Conservation (phyloP, 306 rosid species). For the Geum urbanum region DNA sequence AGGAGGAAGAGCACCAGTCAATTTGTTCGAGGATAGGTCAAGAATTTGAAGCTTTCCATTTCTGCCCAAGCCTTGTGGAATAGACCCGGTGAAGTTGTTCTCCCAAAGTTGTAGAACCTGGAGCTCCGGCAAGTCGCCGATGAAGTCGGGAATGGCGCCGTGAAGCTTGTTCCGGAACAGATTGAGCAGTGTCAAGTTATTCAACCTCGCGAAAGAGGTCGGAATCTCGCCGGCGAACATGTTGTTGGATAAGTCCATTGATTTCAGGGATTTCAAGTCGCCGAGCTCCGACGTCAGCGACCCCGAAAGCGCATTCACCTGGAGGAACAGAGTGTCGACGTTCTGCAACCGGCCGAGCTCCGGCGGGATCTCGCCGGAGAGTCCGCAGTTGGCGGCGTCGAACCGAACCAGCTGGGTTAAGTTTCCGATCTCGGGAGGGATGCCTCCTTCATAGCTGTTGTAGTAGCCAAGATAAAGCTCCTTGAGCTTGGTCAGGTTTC, state of each 20-base stretch:
- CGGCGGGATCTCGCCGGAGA: slow-evolving; percentile 74
- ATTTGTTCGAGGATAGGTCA: slow-evolving; percentile 81
- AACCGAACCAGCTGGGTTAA: slow-evolving; percentile 61
- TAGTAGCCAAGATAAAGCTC: slow-evolving; percentile 84
- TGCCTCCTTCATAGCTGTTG: slow-evolving; percentile 59
- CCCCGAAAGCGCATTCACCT: slow-evolving; percentile 79
- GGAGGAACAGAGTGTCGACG: slow-evolving; percentile 83
- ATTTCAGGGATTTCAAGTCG: slow-evolving; percentile 55
- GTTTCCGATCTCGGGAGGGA: slow-evolving; percentile 80
- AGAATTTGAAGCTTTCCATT: slow-evolving; percentile 64
- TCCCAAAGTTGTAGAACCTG: slow-evolving; percentile 93
- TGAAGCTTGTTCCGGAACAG: slow-evolving; percentile 82
- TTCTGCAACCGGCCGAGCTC: slow-evolving; percentile 68
- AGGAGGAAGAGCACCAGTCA: slow-evolving; percentile 79
- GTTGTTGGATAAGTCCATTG: slow-evolving; percentile 93
- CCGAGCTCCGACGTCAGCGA: slow-evolving; percentile 71
- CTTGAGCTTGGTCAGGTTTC: slow-evolving; percentile 55
- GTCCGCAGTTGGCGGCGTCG: slow-evolving; percentile 77
- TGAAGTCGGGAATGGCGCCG: slow-evolving; percentile 84
- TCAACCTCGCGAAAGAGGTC: slow-evolving; percentile 45
- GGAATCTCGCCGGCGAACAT: slow-evolving; percentile 76
- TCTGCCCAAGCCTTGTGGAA: slow-evolving; percentile 71
- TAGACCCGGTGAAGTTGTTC: slow-evolving; percentile 83
- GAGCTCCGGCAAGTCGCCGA: slow-evolving; percentile 64
- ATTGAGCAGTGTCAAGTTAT: slow-evolving; percentile 71